Evolutionary conservation across 805 yeast genomes (phyloP), one percentile per base, ranked within the genome.

Genomic region (Kregervanrija fluxuum): DNA sequence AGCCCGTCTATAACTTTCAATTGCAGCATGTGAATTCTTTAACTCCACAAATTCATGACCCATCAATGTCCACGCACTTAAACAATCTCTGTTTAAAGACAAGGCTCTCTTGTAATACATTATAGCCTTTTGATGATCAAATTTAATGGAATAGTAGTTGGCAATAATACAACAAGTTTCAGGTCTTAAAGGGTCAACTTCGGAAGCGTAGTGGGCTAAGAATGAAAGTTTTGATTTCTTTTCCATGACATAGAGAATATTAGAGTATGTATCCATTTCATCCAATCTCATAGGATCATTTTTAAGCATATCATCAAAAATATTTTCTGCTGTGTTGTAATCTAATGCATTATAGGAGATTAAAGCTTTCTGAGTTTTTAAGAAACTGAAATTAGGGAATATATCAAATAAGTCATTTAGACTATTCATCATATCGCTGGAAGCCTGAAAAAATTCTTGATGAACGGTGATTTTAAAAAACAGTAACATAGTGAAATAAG

Each of bases 41-140:
- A 93, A 72, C 61, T 93, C 99, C 12, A 93, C 95, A 67, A 87
- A 93, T 66, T 93, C 99, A 64, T 93, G 99, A 10, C 99, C 99
- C 96, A 93, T 89, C 46, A 93, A 70, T 0, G 98, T 93, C 98
- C 98, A 93, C 0, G 98, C 97, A 50, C 88, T 79, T 14, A 89
- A 68, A 54, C 95, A 87, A 53, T 79, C 79, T 48, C 84, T 78
- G 59, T 89, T 85, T 48, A 93, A 69, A 0, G 86, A 77, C 34
- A 93, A 68, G 0, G 99, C 99, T 44, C 98, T 73, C 54, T 88
- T 83, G 59, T 90, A 93, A 64, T 88, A 89, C 79, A 84, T 79
- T 48, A 93, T 87, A 0, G 99, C 95, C 64, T 85, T 86, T 61
- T 89, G 97, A 64, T 93, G 99, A 54, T 93, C 95, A 49, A 89